Evolutionary conservation across 176 grass and related monocot genomes (phyloP).

Genomic region (Triticum aestivum): DNA sequence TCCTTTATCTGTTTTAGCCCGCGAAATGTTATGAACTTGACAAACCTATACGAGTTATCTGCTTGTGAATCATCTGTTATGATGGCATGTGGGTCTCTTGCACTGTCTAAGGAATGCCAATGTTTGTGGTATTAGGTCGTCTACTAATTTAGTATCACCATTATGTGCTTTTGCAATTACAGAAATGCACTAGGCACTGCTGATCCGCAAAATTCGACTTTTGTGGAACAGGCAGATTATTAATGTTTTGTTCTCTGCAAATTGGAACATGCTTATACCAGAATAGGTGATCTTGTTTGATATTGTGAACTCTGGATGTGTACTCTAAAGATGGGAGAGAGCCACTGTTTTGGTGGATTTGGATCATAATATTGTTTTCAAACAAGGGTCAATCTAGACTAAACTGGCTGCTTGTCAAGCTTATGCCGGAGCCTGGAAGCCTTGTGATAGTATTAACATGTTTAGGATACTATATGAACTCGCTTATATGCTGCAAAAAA

Average conservation of each 20-base stretch:
- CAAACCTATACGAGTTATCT: not conserved
- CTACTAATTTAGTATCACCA: not conserved
- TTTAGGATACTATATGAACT: not conserved
- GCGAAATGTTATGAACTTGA: not conserved
- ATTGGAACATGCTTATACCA: not conserved
- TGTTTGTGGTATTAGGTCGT: not conserved
- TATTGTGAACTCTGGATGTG: not conserved
- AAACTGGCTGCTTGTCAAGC: not conserved
- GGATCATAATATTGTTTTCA: not conserved
- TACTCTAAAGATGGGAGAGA: not conserved
- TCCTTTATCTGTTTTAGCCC: not conserved
- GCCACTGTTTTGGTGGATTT: not conserved
- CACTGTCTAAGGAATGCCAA: not conserved
- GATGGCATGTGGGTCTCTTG: not conserved
- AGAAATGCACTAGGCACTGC: not conserved
- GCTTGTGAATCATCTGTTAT: not conserved
- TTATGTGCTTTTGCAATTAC: not conserved
- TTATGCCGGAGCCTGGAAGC: not conserved
- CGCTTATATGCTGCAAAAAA: not conserved
- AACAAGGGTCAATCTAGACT: not conserved
- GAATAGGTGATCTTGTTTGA: not conserved
- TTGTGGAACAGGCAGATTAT: conserved; percentile 5
- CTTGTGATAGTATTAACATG: not conserved
- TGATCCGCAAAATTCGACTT: not conserved
- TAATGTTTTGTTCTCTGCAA: not conserved